These are phyloP conservation scores for Backusella psychrophila DNA, from an alignment of 192 early-diverging fungal species.

Conservation along the genomic window DNA sequence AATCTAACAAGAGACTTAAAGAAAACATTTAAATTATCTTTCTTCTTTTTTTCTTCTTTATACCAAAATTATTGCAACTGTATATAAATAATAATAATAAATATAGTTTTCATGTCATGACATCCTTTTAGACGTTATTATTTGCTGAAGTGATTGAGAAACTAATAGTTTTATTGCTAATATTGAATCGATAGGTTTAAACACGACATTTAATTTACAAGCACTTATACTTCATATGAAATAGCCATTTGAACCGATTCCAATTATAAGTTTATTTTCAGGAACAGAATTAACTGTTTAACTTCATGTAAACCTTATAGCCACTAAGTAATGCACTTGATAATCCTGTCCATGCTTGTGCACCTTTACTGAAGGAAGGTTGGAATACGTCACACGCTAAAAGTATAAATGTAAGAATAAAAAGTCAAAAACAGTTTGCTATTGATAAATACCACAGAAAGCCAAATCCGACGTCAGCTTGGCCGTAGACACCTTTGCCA, in stretches of 20 bases:
- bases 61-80: no score
- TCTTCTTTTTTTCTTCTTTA: no score
- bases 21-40: no score
- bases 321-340: conserved; percentile 44
- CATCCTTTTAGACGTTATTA: no score
- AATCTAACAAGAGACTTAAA: neutral
- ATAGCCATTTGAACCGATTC: neutral
- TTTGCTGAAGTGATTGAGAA: no score
- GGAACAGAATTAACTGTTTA: neutral
- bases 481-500: conserved; percentile 46
- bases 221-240: no score
- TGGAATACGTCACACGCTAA: conserved; percentile 54
- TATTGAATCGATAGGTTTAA: no score
- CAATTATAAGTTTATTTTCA: neutral
- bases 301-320: conserved; percentile 43
- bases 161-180: no score
- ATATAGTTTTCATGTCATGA: no score
- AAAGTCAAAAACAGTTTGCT: neutral
- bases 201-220: no score
- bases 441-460: conserved; percentile 65
- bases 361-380: conserved; percentile 42
- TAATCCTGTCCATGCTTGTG: conserved; percentile 53
- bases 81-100: no score
- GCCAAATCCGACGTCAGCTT: conserved; percentile 68
- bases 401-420: neutral